Percentiles rank a stretch among this genome's conserved stretches.
Evolutionary conservation across 495 filamentous ascomycete genomes (phyloP).

Genomic region (Penicillium maclennaniae): DNA sequence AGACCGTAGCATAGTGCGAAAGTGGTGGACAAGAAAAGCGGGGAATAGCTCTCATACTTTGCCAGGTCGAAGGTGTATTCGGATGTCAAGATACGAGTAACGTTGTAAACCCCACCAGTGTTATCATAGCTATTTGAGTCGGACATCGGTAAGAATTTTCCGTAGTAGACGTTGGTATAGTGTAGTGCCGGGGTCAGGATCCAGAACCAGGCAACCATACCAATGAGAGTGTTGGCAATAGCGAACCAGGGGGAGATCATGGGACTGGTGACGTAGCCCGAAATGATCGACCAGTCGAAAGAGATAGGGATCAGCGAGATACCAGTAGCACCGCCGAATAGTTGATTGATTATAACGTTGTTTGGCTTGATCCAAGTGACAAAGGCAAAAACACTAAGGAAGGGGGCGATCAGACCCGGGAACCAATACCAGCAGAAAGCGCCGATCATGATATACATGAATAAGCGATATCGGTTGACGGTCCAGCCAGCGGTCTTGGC

Average conservation of each 20-base stretch:
- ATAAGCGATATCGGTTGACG: constrained; percentile 62
- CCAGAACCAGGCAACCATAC: constrained; percentile 51
- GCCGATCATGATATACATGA: constrained; percentile 55
- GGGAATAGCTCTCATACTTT: constrained; percentile 56
- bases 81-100: constrained; percentile 49
- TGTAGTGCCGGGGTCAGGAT: constrained; percentile 51
- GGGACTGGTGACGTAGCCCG: constrained; percentile 62
- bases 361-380: constrained; percentile 51
- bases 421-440: constrained; percentile 64
- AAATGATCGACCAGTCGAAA: constrained; percentile 68
- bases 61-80: constrained; percentile 51
- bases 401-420: constrained; percentile 45
- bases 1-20: constrained; percentile 57
- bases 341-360: constrained; percentile 49
- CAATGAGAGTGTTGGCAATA: constrained; percentile 55
- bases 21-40: constrained; percentile 58
- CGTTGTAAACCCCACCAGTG: constrained; percentile 48
- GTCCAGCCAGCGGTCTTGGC: constrained; percentile 58
- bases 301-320: constrained; percentile 60
- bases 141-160: constrained; percentile 53
- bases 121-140: constrained; percentile 57
- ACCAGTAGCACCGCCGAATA: constrained; percentile 59
- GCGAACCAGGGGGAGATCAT: constrained; percentile 68
- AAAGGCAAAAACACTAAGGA: constrained; percentile 46
- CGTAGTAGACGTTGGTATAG: constrained; percentile 49